Evolutionary conservation across 352 stramenopile genomes (phyloP), one percentile per base, ranked within the genome.

Genomic region (Pythium aristosporum): DNA sequence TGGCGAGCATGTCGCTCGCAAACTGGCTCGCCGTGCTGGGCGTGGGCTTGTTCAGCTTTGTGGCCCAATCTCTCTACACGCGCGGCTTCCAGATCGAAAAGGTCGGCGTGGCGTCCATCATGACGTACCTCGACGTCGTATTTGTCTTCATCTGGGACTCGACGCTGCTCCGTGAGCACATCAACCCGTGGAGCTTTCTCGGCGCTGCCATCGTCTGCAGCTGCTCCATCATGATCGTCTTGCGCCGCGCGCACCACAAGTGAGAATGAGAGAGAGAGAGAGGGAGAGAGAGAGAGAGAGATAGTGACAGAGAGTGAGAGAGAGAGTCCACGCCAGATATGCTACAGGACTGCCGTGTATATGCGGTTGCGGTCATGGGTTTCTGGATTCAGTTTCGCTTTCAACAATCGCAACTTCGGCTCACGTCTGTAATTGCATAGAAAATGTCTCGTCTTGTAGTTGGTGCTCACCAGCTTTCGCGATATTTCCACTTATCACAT

Each of bases 31-130:
- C 68, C 21, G 74, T 82, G 47, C 28, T 76, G 9, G 76, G 75
- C 57, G 77, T 69, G 8, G 77, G 79, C 2, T 49, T 65, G 8
- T 59, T 87, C 18, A 67, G 74, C 11, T 88, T 88, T 39, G 23
- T 76, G 16, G 73, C 74, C 8, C 75, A 87, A 61, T 87, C 18
- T 86, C 77, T 53, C 73, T 91, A 28, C 61, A 83, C 79, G 12
- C 72, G 79, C 10, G 77, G 79, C 25, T 86, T 88, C 61, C 79
- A 89, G 68, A 76, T 82, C 57, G 81, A 87, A 47, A 75, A 72
- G 37, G 72, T 73, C 10, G 81, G 75, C 20, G 69, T 75, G 21
- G 68, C 82, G 18, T 76, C 79, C 30, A 62, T 80, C 42, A 78
- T 82, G 62, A 61, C 67, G 23, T 73, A 87, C 53, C 50, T 88